Conservation (phyloP, 129 eudicot genomes). For the Saposhnikovia divaricata region DNA sequence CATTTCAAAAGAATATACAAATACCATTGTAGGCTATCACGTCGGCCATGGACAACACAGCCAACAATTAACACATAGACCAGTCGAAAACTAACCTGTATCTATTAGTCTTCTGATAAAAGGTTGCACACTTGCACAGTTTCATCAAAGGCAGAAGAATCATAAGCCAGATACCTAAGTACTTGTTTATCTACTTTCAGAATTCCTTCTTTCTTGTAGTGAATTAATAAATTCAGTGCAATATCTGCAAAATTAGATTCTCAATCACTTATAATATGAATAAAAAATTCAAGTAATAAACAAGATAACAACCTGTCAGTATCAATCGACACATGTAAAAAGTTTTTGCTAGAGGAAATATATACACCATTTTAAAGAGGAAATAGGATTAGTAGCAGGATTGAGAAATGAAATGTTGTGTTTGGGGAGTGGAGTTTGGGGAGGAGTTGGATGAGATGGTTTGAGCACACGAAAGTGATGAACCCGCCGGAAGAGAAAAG, state of each 20-base stretch:
- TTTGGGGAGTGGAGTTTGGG: too few relatives aligned
- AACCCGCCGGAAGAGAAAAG: too few relatives aligned
- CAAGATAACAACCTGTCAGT: not conserved
- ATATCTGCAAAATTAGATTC: conserved; percentile 12
- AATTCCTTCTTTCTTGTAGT: not conserved
- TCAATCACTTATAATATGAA: not conserved
- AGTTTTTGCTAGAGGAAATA: too few relatives aligned
- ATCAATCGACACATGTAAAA: too few relatives aligned
- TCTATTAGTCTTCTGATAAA: not conserved
- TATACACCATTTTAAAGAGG: too few relatives aligned
- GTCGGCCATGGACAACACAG: not conserved
- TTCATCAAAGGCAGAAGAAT: conserved; percentile 12
- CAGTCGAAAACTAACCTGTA: conserved; percentile 8
- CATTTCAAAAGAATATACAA: too few relatives aligned
- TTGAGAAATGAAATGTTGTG: too few relatives aligned
- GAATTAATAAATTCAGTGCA: conserved; percentile 9
- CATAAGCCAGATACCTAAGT: conserved; percentile 19
- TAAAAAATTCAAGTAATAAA: not conserved
- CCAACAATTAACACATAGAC: not conserved
- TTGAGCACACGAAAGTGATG: too few relatives aligned
- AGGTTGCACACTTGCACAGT: not conserved
- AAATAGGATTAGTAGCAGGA: not conserved
- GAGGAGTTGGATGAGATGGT: too few relatives aligned
- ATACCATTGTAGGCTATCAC: not conserved
- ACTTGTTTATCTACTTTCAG: not conserved